These are phyloP conservation scores for Circinella umbellata DNA, from an alignment of 371 early-diverging fungal species.

Conservation along the genomic window DNA sequence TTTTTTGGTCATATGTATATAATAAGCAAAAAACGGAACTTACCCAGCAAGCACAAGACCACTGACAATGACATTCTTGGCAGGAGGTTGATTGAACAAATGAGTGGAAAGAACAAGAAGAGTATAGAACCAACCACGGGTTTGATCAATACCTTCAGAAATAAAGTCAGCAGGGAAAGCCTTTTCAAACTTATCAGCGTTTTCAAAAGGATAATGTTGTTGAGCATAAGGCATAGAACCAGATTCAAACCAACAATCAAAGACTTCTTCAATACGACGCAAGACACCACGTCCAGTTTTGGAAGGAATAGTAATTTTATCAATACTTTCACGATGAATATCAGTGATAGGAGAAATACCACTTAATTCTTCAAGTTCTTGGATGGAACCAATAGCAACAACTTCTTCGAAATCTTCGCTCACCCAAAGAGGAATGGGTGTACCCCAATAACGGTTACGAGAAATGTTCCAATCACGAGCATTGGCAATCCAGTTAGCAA, in stretches of 20 bases:
- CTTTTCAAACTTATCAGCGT: constrained; percentile 80
- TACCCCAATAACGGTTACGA: constrained; percentile 99
- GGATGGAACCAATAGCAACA: constrained; percentile 96
- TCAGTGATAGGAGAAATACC: constrained; percentile 92
- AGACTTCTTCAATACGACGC: constrained; percentile 97
- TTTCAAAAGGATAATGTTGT: constrained; percentile 99
- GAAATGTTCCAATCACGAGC: constrained; percentile 99
- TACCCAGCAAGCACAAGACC: constrained; percentile 97
- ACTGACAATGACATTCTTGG: constrained; percentile 99
- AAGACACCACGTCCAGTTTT: constrained; percentile 90
- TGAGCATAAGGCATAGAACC: constrained; percentile 99
- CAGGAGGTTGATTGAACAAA: constrained; percentile 98
- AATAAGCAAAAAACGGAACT: constrained; percentile 22
- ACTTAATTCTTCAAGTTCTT: constrained; percentile 93
- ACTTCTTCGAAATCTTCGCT: constrained; percentile 94
- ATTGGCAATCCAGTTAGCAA: constrained; percentile 98
- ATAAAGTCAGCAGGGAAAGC: constrained; percentile 99
- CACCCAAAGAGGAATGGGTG: constrained; percentile 99
- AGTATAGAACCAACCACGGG: constrained; percentile 99
- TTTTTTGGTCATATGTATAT: too few relatives aligned
- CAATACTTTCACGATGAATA: constrained; percentile 98
- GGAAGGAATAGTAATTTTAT: constrained; percentile 97
- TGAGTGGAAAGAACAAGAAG: constrained; percentile 99
- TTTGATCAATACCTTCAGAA: constrained; percentile 99
- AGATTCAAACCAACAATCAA: constrained; percentile 99